A percentile compares a stretch with the other conserved stretches of the same genome.
Conservation (phyloP, 306 rosid genomes). For the Gastrolobium villosum region DNA sequence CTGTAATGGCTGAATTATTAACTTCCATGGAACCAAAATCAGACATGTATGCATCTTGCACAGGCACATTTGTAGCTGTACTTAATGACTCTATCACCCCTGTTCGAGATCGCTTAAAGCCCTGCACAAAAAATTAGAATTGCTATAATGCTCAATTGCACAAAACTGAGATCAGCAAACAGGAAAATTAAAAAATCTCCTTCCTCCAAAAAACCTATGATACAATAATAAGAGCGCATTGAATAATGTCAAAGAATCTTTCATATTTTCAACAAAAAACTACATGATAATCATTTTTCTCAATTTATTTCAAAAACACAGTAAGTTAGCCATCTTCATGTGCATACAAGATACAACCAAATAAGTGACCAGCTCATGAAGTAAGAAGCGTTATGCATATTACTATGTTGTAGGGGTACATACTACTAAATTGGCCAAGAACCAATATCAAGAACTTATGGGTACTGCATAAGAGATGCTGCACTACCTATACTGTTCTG, state of each 20-base stretch:
- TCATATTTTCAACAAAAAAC: conserved; percentile 19
- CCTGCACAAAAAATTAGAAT: conserved; percentile 58
- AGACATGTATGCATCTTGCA: conserved; percentile 80
- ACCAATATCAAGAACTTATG: conserved; percentile 16
- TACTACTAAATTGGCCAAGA: conserved; percentile 19
- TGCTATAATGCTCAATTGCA: conserved; percentile 32
- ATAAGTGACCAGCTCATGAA: conserved; percentile 10
- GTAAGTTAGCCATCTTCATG: conserved; percentile 25
- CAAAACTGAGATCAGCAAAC: conserved; percentile 39
- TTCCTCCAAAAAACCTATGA: conserved; percentile 1
- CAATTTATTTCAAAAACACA: background rate
- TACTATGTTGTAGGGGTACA: background rate
- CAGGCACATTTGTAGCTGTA: conserved; percentile 65
- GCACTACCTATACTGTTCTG: no score
- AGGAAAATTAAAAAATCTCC: conserved; percentile 6
- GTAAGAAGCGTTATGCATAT: conserved; percentile 15
- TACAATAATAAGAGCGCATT: background rate
- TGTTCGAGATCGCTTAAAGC: conserved; percentile 83
- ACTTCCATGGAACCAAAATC: conserved; percentile 82
- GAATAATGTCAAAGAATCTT: background rate
- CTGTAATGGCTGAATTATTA: conserved; percentile 74
- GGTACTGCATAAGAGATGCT: background rate
- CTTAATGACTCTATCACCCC: conserved; percentile 73
- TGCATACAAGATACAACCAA: conserved; percentile 31
- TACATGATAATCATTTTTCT: background rate